phyloP scores from a whole-genome alignment of 176 grass and related monocot genomes.

The Cenchrus fungigraminus region DNA sequence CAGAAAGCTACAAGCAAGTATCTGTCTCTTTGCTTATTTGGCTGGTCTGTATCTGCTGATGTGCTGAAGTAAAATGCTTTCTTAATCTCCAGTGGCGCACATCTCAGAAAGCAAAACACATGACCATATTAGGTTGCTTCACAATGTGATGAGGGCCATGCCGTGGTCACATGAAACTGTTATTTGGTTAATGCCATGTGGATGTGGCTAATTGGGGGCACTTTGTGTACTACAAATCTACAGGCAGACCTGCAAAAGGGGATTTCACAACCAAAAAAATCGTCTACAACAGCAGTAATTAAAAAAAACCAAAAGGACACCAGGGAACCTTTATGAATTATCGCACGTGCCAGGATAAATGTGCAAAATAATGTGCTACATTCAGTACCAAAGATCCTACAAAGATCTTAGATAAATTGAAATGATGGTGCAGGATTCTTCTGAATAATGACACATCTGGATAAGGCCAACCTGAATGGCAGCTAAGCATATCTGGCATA shows the following conservation, averaged over 20 bases:
- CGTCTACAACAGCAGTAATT: neutral
- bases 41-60: conserved; percentile 1
- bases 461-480: conserved; percentile 4
- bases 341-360: neutral
- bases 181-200: neutral
- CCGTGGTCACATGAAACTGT: neutral
- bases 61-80: conserved; percentile 5
- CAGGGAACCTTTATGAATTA: neutral
- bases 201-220: neutral
- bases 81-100: neutral
- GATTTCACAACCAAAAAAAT: neutral
- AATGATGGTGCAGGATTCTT: neutral
- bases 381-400: neutral
- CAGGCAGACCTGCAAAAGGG: neutral
- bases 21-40: neutral
- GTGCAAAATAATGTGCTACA: neutral
- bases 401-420: neutral
- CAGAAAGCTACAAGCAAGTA: conserved; percentile 26
- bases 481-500: neutral
- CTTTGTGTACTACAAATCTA: conserved; percentile 1
- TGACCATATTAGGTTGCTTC: neutral
- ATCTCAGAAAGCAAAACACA: conserved; percentile 2
- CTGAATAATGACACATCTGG: neutral
- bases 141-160: conserved; percentile 3
- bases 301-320: neutral